phyloP scores from a whole-genome alignment of 2,329 filamentous ascomycete genomes.

The Blastomyces emzantsi region DNA sequence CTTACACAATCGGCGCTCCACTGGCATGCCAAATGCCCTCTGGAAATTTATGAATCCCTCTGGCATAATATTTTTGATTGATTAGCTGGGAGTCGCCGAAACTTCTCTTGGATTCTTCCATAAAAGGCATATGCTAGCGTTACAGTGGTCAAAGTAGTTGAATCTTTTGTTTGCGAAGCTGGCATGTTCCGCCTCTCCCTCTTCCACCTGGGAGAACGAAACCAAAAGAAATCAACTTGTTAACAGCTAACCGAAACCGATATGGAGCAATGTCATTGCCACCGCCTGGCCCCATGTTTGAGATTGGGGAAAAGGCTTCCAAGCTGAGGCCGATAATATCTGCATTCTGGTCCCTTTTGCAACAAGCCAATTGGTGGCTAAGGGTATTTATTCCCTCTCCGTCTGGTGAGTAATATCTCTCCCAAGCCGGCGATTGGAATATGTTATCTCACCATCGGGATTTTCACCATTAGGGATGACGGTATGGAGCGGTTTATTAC shows the following conservation, averaged over 20 bases:
- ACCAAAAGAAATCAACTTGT: neutral
- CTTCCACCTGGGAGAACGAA: neutral
- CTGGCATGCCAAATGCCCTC: neutral
- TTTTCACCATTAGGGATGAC: neutral
- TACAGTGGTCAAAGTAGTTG: neutral
- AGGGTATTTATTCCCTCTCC: neutral
- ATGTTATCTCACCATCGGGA: neutral
- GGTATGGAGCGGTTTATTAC: neutral
- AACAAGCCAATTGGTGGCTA: neutral
- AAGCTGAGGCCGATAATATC: neutral
- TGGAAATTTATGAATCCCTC: neutral
- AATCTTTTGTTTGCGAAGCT: neutral
- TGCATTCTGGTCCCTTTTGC: neutral
- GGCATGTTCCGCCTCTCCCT: neutral
- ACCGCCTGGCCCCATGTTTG: neutral
- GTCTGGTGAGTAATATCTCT: neutral
- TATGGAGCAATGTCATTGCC: neutral
- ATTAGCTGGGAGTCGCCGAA: neutral
- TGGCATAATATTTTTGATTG: neutral
- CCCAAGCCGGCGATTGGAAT: neutral
- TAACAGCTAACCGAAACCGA: neutral
- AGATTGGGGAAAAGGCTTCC: neutral
- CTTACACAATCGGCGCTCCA: neutral
- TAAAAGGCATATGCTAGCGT: neutral
- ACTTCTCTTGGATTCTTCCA: neutral